Percentiles rank a stretch among this genome's conserved stretches.
These are phyloP conservation scores for Alternaria viburni DNA, from an alignment of 2,329 filamentous ascomycete species.

Conservation along the genomic window DNA sequence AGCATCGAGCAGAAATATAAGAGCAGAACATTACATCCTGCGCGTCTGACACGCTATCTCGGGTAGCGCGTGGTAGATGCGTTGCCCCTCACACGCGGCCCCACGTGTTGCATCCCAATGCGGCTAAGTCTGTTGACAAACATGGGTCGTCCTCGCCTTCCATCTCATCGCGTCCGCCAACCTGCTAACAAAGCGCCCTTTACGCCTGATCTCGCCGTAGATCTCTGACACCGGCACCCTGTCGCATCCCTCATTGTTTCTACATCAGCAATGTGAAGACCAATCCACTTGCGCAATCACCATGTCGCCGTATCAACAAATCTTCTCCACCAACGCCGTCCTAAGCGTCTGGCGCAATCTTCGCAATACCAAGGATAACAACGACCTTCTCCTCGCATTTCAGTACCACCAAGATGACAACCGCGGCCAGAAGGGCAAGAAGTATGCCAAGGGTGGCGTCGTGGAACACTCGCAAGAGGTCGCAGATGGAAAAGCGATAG, in stretches of 20 bases:
- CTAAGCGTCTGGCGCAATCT: conserved; percentile 45
- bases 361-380: conserved; percentile 37
- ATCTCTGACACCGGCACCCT: background rate
- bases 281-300: conserved; percentile 5
- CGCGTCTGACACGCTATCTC: background rate
- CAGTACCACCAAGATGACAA: conserved; percentile 42
- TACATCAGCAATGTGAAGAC: conserved; percentile 22
- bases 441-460: conserved; percentile 20
- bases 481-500: conserved; percentile 24
- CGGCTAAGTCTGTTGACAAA: conserved; percentile 13
- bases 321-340: conserved; percentile 42
- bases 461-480: conserved; percentile 28
- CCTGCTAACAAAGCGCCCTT: conserved; percentile 7
- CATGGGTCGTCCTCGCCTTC: conserved; percentile 4
- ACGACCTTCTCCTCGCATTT: conserved; percentile 42
- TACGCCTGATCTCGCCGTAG: background rate
- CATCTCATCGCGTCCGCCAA: conserved; percentile 5
- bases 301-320: conserved; percentile 43
- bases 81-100: conserved; percentile 18
- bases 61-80: conserved; percentile 3
- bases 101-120: conserved; percentile 16
- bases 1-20: background rate
- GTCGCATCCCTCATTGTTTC: background rate
- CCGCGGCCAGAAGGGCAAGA: conserved; percentile 21
- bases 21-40: background rate